These are phyloP conservation scores for Cryptosporidium xiaoi DNA, from an alignment of 169 alveolate genomes.

Conservation along the genomic window DNA sequence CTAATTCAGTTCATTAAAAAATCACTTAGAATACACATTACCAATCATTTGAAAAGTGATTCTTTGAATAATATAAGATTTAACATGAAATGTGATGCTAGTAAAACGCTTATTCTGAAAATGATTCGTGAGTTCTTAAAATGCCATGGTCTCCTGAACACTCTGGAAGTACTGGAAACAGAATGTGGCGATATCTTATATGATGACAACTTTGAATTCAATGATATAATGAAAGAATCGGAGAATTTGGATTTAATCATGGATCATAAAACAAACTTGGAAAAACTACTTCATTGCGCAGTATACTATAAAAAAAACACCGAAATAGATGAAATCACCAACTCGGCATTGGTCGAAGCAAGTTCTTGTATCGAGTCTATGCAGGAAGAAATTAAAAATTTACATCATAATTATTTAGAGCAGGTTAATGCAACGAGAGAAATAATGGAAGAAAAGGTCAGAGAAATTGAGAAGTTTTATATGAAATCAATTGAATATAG, in stretches of 20 bases:
- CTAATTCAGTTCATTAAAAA: not conserved
- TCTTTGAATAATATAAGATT: not conserved
- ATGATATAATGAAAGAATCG: not conserved
- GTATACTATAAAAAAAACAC: not conserved
- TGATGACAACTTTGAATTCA: not conserved
- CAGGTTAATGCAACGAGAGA: conserved; percentile 58
- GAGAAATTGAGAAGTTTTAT: conserved; percentile 43
- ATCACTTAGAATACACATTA: not conserved
- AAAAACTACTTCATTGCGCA: conserved; percentile 2
- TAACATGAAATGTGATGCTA: not conserved
- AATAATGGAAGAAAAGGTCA: conserved; percentile 54
- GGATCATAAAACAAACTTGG: conserved; percentile 17
- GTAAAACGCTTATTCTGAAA: not conserved
- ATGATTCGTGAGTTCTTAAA: conserved; percentile 34
- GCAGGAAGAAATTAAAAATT: conserved; percentile 31
- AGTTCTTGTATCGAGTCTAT: conserved; percentile 59
- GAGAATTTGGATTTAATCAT: not conserved
- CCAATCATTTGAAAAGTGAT: not conserved
- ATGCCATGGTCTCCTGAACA: conserved; percentile 1
- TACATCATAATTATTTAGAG: conserved; percentile 40
- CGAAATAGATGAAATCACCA: conserved; percentile 60
- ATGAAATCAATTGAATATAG: not conserved
- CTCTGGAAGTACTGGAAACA: conserved; percentile 1
- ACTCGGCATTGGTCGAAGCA: conserved; percentile 46
- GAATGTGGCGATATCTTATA: conserved; percentile 33